Conservation (phyloP, 495 filamentous ascomycete species). For the Penicillium waksmanii region DNA sequence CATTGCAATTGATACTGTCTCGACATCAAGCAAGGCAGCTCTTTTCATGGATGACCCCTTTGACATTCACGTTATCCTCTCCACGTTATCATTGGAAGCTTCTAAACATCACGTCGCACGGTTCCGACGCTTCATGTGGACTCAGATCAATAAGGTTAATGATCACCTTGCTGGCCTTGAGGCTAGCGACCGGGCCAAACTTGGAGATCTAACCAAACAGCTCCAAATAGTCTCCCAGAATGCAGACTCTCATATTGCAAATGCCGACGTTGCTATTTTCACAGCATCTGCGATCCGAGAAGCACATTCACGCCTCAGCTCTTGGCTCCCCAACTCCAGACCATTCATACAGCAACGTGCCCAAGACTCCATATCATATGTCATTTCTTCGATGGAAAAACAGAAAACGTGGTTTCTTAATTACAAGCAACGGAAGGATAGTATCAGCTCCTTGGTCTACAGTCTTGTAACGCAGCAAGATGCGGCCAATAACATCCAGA, state of each 20-base stretch:
- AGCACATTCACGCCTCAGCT: conserved; percentile 6
- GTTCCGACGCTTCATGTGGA: conserved; percentile 22
- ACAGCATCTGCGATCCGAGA: conserved; percentile 15
- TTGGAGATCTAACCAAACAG: conserved; percentile 18
- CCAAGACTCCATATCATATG: conserved; percentile 14
- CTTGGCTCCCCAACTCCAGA: conserved; percentile 1
- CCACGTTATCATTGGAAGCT: conserved; percentile 18
- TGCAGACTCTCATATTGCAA: conserved; percentile 19
- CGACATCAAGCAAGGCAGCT: not conserved
- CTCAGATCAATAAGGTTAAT: conserved; percentile 17
- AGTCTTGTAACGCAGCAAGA: conserved; percentile 22
- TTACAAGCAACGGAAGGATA: conserved; percentile 22
- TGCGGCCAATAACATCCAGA: conserved; percentile 26
- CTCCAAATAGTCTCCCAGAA: conserved; percentile 21
- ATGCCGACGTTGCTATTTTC: conserved; percentile 19
- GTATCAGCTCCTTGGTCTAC: conserved; percentile 18
- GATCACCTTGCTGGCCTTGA: conserved; percentile 16
- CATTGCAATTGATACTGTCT: conserved; percentile 13
- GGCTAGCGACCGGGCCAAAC: conserved; percentile 13
- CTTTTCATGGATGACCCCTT: conserved; percentile 18
- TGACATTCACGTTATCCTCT: conserved; percentile 19
- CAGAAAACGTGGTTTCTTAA: conserved; percentile 21
- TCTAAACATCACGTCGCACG: conserved; percentile 20
- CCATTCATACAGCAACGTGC: conserved; percentile 14
- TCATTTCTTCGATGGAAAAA: conserved; percentile 20